Evolutionary conservation across 2,329 filamentous ascomycete species (phyloP).

Genomic region (Paraconiothyrium sp.): DNA sequence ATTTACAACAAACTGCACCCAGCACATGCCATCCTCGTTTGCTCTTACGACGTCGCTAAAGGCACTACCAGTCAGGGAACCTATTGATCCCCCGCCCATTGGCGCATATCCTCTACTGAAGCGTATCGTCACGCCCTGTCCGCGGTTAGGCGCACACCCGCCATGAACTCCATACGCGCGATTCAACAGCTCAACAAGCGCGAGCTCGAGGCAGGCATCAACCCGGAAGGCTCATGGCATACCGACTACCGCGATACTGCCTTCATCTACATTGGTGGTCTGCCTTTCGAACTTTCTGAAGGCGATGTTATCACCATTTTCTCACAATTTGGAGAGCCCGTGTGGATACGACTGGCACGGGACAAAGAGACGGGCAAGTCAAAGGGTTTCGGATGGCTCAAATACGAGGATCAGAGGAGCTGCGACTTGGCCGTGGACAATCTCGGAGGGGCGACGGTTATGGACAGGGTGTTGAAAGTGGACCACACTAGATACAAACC

Average conservation of each 20-base stretch:
- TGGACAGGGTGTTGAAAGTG: constrained; percentile 82
- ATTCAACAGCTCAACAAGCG: constrained; percentile 93
- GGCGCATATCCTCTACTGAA: background rate
- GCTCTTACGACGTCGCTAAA: background rate
- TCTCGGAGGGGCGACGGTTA: constrained; percentile 83
- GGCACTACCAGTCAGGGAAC: background rate
- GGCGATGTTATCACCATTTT: constrained; percentile 97
- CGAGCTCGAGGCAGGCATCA: constrained; percentile 89
- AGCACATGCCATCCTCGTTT: background rate
- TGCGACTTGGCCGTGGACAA: constrained; percentile 97
- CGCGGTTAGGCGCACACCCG: constrained; percentile 28
- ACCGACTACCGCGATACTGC: constrained; percentile 97
- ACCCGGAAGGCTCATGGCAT: constrained; percentile 92
- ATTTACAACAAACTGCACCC: background rate
- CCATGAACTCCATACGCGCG: constrained; percentile 93
- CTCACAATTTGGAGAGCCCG: constrained; percentile 95
- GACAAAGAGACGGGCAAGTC: constrained; percentile 98
- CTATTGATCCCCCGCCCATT: constrained; percentile 1
- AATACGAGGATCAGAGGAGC: constrained; percentile 97
- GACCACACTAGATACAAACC: constrained; percentile 94
- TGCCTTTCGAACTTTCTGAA: constrained; percentile 92
- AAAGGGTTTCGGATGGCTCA: constrained; percentile 93
- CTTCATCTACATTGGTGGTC: constrained; percentile 93
- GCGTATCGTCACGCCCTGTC: background rate
- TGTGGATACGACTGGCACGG: constrained; percentile 88